phyloP scores from a whole-genome alignment of 352 stramenopile genomes.

The Pythium apleroticum region DNA sequence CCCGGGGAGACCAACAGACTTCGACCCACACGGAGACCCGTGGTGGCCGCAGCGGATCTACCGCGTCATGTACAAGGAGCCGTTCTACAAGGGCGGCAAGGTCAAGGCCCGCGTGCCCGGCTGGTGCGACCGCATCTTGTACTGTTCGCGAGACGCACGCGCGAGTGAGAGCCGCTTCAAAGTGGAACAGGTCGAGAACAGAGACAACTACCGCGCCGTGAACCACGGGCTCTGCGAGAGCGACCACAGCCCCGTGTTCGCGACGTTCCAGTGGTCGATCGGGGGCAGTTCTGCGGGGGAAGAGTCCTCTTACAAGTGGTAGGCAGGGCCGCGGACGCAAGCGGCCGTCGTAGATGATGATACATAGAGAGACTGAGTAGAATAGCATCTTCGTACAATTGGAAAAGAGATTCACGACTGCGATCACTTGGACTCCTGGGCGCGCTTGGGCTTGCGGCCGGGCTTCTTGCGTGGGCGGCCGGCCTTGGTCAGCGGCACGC shows the following conservation, averaged over 20 bases:
- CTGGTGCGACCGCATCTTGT: slow-evolving; percentile 73
- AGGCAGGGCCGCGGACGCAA: neutral
- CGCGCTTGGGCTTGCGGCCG: slow-evolving; percentile 42
- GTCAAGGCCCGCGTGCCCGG: slow-evolving; percentile 60
- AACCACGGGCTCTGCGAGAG: slow-evolving; percentile 60
- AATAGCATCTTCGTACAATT: neutral
- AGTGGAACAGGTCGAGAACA: slow-evolving; percentile 40
- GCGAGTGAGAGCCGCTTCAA: slow-evolving; percentile 21
- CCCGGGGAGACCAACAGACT: slow-evolving; percentile 28
- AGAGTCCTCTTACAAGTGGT: neutral
- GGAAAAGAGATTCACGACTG: neutral
- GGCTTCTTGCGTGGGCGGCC: slow-evolving; percentile 56
- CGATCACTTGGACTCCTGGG: slow-evolving; percentile 9
- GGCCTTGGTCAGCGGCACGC: slow-evolving; percentile 39
- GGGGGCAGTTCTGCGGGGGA: neutral
- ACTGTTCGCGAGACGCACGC: slow-evolving; percentile 31
- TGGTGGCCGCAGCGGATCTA: slow-evolving; percentile 61
- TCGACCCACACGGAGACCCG: slow-evolving; percentile 31
- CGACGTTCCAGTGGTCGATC: slow-evolving; percentile 38
- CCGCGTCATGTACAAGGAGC: slow-evolving; percentile 50
- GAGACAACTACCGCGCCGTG: slow-evolving; percentile 64
- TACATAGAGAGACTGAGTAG: neutral
- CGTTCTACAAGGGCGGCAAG: slow-evolving; percentile 72
- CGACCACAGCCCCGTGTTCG: slow-evolving; percentile 66
- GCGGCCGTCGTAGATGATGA: neutral